Conservation (phyloP, 495 filamentous ascomycete species). For the Halenospora varia region DNA sequence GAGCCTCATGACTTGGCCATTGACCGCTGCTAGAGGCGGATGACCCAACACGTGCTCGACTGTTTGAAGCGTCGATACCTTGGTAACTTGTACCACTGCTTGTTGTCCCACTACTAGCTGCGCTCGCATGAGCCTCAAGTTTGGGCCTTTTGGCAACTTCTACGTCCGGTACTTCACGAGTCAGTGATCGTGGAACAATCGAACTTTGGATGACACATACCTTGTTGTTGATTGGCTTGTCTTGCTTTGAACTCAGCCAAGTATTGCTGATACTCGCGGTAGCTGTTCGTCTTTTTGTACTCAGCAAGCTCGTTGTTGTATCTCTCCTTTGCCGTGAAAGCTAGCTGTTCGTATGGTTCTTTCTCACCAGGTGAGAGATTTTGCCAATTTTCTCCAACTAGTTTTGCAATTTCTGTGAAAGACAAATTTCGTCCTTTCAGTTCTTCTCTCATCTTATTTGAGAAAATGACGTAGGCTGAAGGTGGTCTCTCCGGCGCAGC, state of each 20-base stretch:
- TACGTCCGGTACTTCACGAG: slow-evolving; percentile 12
- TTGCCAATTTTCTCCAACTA: slow-evolving; percentile 79
- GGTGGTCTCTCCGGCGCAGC: slow-evolving; percentile 73
- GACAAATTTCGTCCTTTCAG: slow-evolving; percentile 68
- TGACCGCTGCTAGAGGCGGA: slow-evolving; percentile 8
- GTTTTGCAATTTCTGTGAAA: slow-evolving; percentile 79
- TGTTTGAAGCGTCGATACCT: slow-evolving; percentile 8
- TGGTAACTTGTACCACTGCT: slow-evolving; percentile 19
- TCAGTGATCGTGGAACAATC: too few species aligned
- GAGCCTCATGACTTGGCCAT: slow-evolving; percentile 11
- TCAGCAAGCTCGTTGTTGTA: slow-evolving; percentile 61
- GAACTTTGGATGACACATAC: too few species aligned
- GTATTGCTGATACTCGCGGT: slow-evolving; percentile 59
- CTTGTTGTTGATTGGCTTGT: slow-evolving; percentile 45
- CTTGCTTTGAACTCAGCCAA: slow-evolving; percentile 70
- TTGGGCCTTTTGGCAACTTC: slow-evolving; percentile 26
- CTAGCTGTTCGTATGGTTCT: slow-evolving; percentile 66
- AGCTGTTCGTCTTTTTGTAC: slow-evolving; percentile 68
- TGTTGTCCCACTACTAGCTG: slow-evolving; percentile 16
- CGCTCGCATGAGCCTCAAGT: slow-evolving; percentile 20
- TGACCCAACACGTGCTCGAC: slow-evolving; percentile 12
- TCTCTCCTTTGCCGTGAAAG: slow-evolving; percentile 64
- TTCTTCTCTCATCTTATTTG: slow-evolving; percentile 73
- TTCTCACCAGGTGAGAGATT: slow-evolving; percentile 57
- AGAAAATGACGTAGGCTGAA: slow-evolving; percentile 80